Base-by-base conservation (phyloP, 768 basidiomycete species). In the Tricholoma flavovirens region DNA sequence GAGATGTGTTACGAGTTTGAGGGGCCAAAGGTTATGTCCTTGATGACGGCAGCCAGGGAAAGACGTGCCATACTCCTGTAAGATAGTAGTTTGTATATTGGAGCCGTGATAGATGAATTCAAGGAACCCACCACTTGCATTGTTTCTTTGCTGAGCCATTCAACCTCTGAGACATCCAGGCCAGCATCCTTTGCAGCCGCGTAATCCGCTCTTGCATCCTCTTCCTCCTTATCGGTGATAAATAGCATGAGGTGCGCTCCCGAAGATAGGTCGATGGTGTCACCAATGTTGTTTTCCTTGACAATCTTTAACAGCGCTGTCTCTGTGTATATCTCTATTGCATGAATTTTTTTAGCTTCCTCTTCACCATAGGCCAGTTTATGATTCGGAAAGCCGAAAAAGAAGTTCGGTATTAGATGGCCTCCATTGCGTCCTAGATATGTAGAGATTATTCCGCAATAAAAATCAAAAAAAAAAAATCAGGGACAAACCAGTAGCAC, bases 1-100 rank as follows among this genome's bases (percentile, higher is more conserved):
- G 5, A 90, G 69, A 42, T 80, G 72, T 1, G 87, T 84, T 50
- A 90, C 88, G n/a, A 91, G 76, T 63, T 93, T 94, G 63, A 85
- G 79, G 0, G 88, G 89, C 84, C 85, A 93, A 19, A 92, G 69
- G 60, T 91, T 93, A 64, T 83, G 69, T 0, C 79, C 85, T 0
- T 77, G 78, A 22, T 71, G 69, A 43, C 73, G 72, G 35, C 83
- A 71, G 1, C 71, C 87, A 0, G 87, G 78, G 66, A 80, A 81
- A 3, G 69, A 67, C 0, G 80, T 70, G 6, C 80, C 80, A 40
- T 80, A 75, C 43, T 56, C 60, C 76, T 77, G 52, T 9, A 52
- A 9, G 17, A 10, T 56, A 10, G 24, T 26, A 26, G 24, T n/a
- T n/a, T n/a, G 24, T 26, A 26, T 26, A 32, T 36, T 43, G 29